A percentile compares a stretch with the other conserved stretches of the same genome.
Evolutionary conservation across 352 stramenopile genomes (phyloP).

Genomic region (Phytophthora tubulina): DNA sequence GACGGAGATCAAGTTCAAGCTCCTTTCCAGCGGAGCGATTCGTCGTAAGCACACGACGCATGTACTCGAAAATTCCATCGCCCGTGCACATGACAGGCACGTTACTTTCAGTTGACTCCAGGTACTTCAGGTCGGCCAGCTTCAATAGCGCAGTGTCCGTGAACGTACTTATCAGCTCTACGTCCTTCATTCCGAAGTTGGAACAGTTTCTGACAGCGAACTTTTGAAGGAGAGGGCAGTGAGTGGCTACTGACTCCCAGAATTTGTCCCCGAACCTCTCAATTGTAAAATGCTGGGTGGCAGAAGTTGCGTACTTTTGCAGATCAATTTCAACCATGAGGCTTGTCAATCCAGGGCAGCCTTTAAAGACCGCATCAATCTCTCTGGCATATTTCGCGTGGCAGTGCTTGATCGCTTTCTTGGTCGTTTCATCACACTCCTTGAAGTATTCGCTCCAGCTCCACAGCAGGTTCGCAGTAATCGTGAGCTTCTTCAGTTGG

Average conservation of each 20-base stretch:
- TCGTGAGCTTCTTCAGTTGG: conserved; percentile 20
- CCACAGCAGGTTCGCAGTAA: conserved; percentile 41
- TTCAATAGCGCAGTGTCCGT: background rate
- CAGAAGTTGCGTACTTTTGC: background rate
- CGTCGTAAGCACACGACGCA: background rate
- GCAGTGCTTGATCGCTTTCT: too few relatives aligned
- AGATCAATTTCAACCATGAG: conserved; percentile 1
- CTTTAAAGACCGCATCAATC: background rate
- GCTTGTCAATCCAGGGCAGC: background rate
- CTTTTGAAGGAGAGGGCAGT: background rate
- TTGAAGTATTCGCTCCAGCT: conserved; percentile 40
- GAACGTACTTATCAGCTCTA: background rate
- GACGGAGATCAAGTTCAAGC: background rate
- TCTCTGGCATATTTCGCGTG: too few relatives aligned
- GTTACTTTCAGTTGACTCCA: background rate
- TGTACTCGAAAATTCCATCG: conserved; percentile 11
- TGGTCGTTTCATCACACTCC: background rate
- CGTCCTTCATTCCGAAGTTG: background rate
- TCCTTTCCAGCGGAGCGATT: background rate
- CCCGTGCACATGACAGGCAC: background rate
- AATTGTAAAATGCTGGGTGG: background rate
- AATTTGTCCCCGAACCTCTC: background rate
- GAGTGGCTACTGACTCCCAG: background rate
- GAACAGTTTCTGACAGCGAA: background rate
- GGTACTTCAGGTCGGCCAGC: background rate